Base-by-base conservation (phyloP, 768 basidiomycete genomes). In the Calocera cornea region DNA sequence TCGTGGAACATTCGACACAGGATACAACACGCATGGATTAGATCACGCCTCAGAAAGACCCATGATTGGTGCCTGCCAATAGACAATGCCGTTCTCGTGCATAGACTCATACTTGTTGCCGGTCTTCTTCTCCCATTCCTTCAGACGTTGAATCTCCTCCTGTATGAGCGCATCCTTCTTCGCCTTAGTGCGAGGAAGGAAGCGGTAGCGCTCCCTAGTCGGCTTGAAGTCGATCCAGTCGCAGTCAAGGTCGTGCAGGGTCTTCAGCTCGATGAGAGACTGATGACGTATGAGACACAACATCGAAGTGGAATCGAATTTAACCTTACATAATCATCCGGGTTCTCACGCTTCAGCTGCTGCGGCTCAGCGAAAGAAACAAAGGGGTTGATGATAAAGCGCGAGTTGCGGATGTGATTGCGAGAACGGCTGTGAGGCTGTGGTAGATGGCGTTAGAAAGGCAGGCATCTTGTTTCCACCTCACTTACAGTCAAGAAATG, bases 141-240 rank as follows among this genome's bases (percentile, higher is more conserved):
- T 27, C 14, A 60, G 11, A 12, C 54, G 54, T 22, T 60, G 27
- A 12, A 60, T 11, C 54, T 60, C 54, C 31, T 60, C 54, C 54
- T 60, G 54, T 11, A 60, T 60, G 16, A 60, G 54, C 10, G 54
- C 54, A 19, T 60, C 54, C 22, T 60, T 60, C 54, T 60, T 60
- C 31, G 54, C 54, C 31, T 60, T 60, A 5, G 54, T 60, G 10
- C 54, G 54, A 2, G 54, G 54, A 2, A 60, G 31, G 31, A 60
- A 60, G 31, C 31, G 54, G 54, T 60, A 60, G 14, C 54, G 24
- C 54, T 60, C 54, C 11, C 54, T 12, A 11, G 54, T 33, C 14
- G 54, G 54, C 27, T 60, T 27, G 54, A 60, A 60, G 54, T 60
- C 54, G 54, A 60, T 60, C 54, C 54, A 60, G 11, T 60, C 54